phyloP scores from a whole-genome alignment of 345 rosid species.

The Turritis glabra region DNA sequence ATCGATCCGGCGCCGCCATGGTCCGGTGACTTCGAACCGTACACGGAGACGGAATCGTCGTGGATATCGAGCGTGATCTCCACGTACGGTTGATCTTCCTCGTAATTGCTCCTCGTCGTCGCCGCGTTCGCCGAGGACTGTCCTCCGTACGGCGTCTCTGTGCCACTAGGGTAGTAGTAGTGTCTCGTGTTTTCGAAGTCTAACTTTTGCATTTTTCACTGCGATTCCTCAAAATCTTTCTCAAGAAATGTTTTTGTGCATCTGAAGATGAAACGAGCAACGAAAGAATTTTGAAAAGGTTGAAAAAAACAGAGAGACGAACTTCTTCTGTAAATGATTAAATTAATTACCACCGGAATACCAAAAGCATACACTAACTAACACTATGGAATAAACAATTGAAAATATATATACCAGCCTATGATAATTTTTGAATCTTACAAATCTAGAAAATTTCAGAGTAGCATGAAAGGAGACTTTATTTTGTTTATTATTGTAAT shows the following conservation, averaged over 20 bases:
- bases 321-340: not conserved
- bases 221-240: not conserved
- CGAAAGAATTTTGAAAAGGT: not conserved
- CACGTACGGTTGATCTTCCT: constrained; percentile 48
- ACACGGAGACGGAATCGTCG: constrained; percentile 73
- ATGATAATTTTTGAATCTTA: not conserved
- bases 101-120: constrained; percentile 9
- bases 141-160: constrained; percentile 22
- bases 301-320: constrained; percentile 6
- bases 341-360: not conserved
- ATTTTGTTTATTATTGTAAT: not conserved
- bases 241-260: not conserved
- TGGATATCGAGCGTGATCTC: constrained; percentile 80
- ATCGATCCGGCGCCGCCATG: constrained; percentile 45
- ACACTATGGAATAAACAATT: not conserved
- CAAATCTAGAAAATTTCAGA: constrained; percentile 14
- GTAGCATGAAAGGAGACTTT: constrained; percentile 31
- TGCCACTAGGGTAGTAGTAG: constrained; percentile 15
- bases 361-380: constrained; percentile 28
- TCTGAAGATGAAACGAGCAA: not conserved
- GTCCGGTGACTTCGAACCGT: constrained; percentile 56
- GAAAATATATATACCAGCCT: not conserved
- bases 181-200: constrained; percentile 28
- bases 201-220: constrained; percentile 34
- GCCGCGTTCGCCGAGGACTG: constrained; percentile 22